Evolutionary conservation across 192 early-diverging fungal genomes (phyloP), one percentile per base, ranked within the genome.

Genomic region (Gigaspora rosea): DNA sequence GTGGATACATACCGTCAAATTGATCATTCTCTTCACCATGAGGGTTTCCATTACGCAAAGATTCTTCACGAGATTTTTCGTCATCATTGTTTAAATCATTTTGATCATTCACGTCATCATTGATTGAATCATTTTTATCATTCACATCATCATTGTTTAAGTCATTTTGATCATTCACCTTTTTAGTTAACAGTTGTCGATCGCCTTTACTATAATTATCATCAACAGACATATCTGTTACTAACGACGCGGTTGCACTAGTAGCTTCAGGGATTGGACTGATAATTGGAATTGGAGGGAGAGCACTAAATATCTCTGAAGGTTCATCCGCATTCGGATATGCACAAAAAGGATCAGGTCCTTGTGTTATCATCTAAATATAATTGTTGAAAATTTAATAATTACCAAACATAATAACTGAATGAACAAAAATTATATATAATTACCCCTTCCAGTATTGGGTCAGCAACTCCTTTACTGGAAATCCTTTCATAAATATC

Each of bases 401-500:
- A 62, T 33, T 32, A 75, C 16, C 16, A 35, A 18, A 8, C 46
- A 41, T 16, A 57, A 47, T 20, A 68, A 52, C 47, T 57, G 52
- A 20, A 32, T 22, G 10, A n/a, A 36, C 2, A 2, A 50, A 15
- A 35, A 63, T 57, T 18, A 52, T 48, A 46, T 6, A 61, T 48
- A 56, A 71, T 75, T 82, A 84, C 85, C 2, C 75, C 78, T 56
- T 87, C 86, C 35, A 87, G 71, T 32, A 82, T 80, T n/a, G 80
- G 70, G 68, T 87, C 86, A n/a, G 80, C 82, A 16, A 87, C 46
- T 11, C 86, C 86, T 59, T 87, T 87, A 71, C 71, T 82, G 15
- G 82, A 79, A 15, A 87, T 81, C 9, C 82, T 63, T 63, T 87
- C 86, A 35, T 80, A 84, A 13, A 87, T 81, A 71, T 87, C 86